Conservation (phyloP, 208 protist genomes). For the Herpetomonas samuelpessoai region DNA sequence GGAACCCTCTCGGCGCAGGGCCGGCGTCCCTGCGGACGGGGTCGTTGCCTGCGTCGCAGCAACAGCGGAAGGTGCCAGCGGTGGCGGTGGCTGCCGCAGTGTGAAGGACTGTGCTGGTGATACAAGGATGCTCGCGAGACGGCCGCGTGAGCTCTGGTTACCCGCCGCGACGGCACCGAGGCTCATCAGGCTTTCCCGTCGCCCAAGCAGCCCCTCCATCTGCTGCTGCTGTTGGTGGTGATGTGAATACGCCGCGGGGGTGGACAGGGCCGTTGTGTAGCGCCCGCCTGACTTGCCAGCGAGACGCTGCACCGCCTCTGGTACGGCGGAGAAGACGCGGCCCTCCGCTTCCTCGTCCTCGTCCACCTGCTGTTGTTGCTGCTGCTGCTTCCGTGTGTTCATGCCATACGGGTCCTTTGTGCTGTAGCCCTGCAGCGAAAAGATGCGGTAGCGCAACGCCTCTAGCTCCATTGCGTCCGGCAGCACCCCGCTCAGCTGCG, state of each 20-base stretch:
- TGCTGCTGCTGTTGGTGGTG: no score
- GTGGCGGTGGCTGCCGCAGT: not conserved
- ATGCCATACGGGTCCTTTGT: constrained; percentile 24
- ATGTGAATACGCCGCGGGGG: no score
- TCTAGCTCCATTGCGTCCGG: constrained; percentile 78
- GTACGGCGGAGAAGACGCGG: no score
- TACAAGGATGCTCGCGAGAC: not conserved
- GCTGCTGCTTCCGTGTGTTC: constrained; percentile 1
- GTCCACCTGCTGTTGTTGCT: constrained; percentile 15
- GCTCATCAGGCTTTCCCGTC: no score
- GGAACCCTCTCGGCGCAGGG: not conserved
- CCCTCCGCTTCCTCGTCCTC: constrained; percentile 2
- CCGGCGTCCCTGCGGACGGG: no score
- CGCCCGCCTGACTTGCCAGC: no score
- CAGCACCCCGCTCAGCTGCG: constrained; percentile 46
- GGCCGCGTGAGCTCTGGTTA: not conserved
- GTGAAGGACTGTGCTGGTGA: not conserved
- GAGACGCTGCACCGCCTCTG: no score
- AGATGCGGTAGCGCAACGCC: constrained; percentile 75
- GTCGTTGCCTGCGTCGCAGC: not conserved
- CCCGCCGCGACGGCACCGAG: no score
- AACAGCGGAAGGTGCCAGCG: not conserved
- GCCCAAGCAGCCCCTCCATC: no score
- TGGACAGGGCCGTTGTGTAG: no score
- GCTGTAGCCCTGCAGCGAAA: constrained; percentile 60